Evolutionary conservation across 129 eudicot species (phyloP).

Genomic region (Solidago caesia): DNA sequence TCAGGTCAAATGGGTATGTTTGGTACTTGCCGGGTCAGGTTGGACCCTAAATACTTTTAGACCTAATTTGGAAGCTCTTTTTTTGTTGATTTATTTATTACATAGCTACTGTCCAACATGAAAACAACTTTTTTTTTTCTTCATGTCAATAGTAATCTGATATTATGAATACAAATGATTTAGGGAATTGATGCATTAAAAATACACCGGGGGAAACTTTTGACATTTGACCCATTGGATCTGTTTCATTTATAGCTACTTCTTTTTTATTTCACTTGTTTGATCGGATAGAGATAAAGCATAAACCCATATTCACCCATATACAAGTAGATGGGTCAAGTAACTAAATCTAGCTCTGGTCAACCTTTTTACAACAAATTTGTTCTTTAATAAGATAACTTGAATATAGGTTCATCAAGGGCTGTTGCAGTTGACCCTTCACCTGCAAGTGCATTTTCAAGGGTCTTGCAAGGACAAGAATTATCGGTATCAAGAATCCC

Average conservation of each 20-base stretch:
- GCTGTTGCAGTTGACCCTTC: conserved; percentile 58
- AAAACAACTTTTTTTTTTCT: not conserved
- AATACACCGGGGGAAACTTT: not conserved
- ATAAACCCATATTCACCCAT: not conserved
- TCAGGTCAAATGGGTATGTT: not conserved
- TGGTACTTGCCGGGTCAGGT: not conserved
- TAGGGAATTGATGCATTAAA: not conserved
- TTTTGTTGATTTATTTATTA: not conserved
- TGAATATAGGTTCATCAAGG: conserved; percentile 54
- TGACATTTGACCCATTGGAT: not conserved
- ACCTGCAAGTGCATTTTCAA: conserved; percentile 62
- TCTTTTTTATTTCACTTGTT: not conserved
- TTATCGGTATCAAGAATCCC: conserved; percentile 53
- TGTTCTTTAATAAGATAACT: not conserved
- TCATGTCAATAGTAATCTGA: no score
- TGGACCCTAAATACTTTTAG: not conserved
- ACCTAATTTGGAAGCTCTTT: not conserved
- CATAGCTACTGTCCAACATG: not conserved
- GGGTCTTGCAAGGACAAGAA: conserved; percentile 80
- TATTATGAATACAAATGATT: not conserved
- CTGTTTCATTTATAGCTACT: not conserved
- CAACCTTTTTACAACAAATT: not conserved
- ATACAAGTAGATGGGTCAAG: not conserved
- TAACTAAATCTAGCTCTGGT: not conserved
- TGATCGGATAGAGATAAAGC: not conserved